These are phyloP conservation scores for Artemisia argyi DNA, from an alignment of 129 eudicot genomes.

Conservation along the genomic window DNA sequence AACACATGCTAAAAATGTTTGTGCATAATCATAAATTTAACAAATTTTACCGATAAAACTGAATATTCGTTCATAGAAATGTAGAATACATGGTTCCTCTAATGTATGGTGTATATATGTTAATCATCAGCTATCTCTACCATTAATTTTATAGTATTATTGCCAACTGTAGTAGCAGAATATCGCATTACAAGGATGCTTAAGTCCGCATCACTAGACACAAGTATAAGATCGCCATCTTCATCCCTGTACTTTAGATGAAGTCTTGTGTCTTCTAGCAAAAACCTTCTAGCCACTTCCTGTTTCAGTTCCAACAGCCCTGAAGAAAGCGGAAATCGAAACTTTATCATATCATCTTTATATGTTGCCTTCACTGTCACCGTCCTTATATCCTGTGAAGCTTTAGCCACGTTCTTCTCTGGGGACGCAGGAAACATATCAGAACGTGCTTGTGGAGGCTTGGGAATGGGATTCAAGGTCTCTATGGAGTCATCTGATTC, in stretches of 20 bases:
- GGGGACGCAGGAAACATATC: neutral
- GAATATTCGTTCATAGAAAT: neutral
- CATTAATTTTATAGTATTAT: neutral
- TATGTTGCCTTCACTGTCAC: constrained; percentile 30
- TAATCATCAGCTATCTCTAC: neutral
- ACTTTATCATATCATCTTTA: constrained; percentile 26
- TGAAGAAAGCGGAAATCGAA: constrained; percentile 23
- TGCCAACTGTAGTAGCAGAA: neutral
- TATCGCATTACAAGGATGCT: neutral
- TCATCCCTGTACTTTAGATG: constrained; percentile 35
- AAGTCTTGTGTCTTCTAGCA: constrained; percentile 2
- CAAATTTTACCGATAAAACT: neutral
- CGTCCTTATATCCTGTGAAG: neutral
- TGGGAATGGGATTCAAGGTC: neutral
- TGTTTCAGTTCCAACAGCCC: constrained; percentile 23
- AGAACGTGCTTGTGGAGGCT: neutral
- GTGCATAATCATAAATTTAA: too few species aligned
- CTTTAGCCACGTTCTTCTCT: neutral
- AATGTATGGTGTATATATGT: neutral
- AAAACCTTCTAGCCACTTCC: constrained; percentile 35
- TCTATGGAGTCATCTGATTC: neutral
- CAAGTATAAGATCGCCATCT: constrained; percentile 16
- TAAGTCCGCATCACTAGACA: constrained; percentile 15
- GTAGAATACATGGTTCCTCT: too few species aligned
- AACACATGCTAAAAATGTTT: too few species aligned